Percentiles rank a stretch among this genome's conserved stretches.
phyloP scores from a whole-genome alignment of 495 filamentous ascomycete species.

The Penicillium herquei region DNA sequence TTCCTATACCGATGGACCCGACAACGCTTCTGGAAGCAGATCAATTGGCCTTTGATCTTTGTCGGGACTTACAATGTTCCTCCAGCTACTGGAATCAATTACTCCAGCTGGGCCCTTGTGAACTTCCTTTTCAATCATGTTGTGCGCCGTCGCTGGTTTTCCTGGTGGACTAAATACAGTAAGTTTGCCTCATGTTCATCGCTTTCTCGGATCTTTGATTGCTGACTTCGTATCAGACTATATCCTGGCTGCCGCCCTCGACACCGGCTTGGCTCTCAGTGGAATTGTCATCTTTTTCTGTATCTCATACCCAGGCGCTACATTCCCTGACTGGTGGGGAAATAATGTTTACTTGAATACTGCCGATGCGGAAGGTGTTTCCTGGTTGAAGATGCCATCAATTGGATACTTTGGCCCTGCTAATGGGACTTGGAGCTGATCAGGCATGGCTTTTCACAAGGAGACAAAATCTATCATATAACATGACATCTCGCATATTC shows the following conservation, averaged over 20 bases:
- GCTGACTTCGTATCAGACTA: conserved; percentile 15
- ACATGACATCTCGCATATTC: no score
- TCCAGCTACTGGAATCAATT: conserved; percentile 48
- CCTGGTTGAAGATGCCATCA: conserved; percentile 40
- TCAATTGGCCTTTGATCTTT: conserved; percentile 48
- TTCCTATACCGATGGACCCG: conserved; percentile 36
- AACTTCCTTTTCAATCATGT: conserved; percentile 36
- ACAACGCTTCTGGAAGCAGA: conserved; percentile 34
- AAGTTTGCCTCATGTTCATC: background rate
- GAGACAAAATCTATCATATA: no score
- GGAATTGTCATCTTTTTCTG: conserved; percentile 37
- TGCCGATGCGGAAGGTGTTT: conserved; percentile 40
- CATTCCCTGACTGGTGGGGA: conserved; percentile 40
- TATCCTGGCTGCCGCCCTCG: conserved; percentile 31
- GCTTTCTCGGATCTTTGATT: background rate
- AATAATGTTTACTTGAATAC: conserved; percentile 47
- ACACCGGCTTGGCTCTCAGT: conserved; percentile 32
- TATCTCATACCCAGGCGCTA: conserved; percentile 35
- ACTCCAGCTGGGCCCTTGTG: conserved; percentile 48
- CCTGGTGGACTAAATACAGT: conserved; percentile 4
- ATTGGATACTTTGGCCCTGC: conserved; percentile 44
- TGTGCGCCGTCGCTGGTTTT: background rate
- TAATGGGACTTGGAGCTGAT: conserved; percentile 43
- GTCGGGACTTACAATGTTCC: conserved; percentile 44
- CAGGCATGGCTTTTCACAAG: background rate